Evolutionary conservation across 495 filamentous ascomycete species (phyloP).

Genomic region (Aspergillus baeticus): DNA sequence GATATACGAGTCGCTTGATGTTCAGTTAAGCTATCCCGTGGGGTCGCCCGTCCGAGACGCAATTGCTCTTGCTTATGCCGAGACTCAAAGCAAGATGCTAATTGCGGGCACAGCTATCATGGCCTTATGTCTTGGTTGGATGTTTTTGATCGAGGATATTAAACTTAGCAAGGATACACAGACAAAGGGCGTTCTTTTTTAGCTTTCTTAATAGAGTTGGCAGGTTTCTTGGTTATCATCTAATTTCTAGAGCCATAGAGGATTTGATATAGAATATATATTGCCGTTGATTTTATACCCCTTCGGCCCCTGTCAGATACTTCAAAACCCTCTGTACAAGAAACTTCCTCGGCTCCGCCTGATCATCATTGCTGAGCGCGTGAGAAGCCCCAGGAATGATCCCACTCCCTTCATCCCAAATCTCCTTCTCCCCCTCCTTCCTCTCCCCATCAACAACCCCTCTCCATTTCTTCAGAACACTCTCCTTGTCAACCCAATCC

Average conservation of each 20-base stretch:
- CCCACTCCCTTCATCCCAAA: conserved; percentile 41
- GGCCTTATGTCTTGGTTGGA: conserved; percentile 43
- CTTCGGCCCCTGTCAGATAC: conserved; percentile 1
- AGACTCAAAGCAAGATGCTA: conserved; percentile 54
- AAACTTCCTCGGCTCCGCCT: conserved; percentile 40
- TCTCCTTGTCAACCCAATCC: conserved; percentile 57
- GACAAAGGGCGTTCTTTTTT: conserved; percentile 29
- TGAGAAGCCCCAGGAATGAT: conserved; percentile 48
- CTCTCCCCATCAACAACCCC: conserved; percentile 44
- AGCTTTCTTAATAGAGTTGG: not conserved
- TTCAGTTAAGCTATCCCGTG: conserved; percentile 52
- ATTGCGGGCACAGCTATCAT: conserved; percentile 48
- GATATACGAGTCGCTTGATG: conserved; percentile 54
- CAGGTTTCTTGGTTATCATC: not conserved
- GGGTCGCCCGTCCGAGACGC: conserved; percentile 51
- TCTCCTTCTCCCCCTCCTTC: conserved; percentile 14
- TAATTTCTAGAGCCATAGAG: not conserved
- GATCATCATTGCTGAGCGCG: conserved; percentile 47
- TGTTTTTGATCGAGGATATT: conserved; percentile 54
- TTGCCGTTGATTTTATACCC: not conserved
- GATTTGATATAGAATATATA: too few relatives aligned
- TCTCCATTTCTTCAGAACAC: conserved; percentile 62
- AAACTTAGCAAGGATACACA: conserved; percentile 53
- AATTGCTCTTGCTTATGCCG: conserved; percentile 56
- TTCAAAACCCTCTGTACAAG: conserved; percentile 34